Evolutionary conservation across 169 alveolate genomes (phyloP), one percentile per base, ranked within the genome.

Genomic region (Cryptosporidium canis): DNA sequence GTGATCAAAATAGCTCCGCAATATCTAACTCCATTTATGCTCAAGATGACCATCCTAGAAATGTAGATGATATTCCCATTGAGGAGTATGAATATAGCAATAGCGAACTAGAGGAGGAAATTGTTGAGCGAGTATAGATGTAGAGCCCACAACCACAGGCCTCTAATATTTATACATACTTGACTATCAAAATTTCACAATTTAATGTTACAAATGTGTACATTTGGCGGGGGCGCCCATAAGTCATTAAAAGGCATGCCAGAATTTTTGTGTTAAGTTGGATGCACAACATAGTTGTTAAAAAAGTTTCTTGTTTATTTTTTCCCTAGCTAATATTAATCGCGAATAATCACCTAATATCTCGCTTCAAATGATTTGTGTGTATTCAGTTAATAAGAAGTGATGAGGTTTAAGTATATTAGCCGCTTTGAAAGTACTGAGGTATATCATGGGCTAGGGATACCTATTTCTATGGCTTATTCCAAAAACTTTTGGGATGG

Each of bases 51-150:
- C 68, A 61, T 11, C 1, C 27, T 18, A 55, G 51, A 58, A 77
- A 58, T 9, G 39, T 43, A 6, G 87, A 77, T 14, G 71, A 77
- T 35, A 61, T 61, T 24, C 77, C 51, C 7, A 77, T 77, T 33
- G 87, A 77, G 41, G 72, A 77, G 27, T 77, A 77, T 41, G 64
- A 31, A 33, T 77, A 77, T 77, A 77, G 87, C 37, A 33, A 77
- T 58, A 77, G 87, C 24, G 72, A 77, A 11, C 41, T 77, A 41
- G 87, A 77, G 47, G 87, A 77, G 39, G 87, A 77, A 39, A 55
- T 77, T 41, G 16, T 61, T 41, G 87, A 77, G 18, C 44, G 63
- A 58, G 70, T 77, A n/a, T 77, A 44, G 35, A 8, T 58, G n/a
- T 7, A 35, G 31, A 16, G 27, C 33, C 24, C 68, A n/a, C 24